Evolutionary conservation across 2,329 filamentous ascomycete genomes (phyloP), one percentile per base, ranked within the genome.

Genomic region (Alternaria panax): DNA sequence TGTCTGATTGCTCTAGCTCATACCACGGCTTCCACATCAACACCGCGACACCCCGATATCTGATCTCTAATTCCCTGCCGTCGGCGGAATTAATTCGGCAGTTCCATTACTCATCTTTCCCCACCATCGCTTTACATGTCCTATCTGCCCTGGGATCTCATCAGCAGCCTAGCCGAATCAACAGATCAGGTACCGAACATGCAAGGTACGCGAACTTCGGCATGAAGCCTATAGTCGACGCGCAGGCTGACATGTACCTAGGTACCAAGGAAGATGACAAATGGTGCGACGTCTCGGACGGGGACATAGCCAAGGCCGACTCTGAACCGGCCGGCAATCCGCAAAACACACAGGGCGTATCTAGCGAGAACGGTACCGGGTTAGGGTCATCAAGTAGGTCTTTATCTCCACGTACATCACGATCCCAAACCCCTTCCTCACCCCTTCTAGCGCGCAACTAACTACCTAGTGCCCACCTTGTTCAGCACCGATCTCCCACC

Each of bases 401-500:
- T 20, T 0, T 24, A 32, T 24, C 20, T 24, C 11, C 16, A 22
- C 5, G 11, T 9, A 24, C 11, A 18, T 22, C 1, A n/a, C 1
- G n/a, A 22, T 6, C 11, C 2, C 25, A 8, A 9, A 7, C n/a
- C 5, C 32, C 8, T 11, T 7, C 43, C 14, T 40, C 22, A 28
- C 14, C 25, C 8, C 5, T 45, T 16, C 20, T 47, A 16, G 28
- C 18, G 14, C 20, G 14, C 46, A 24, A n/a, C 54, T 63, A 25
- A 66, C 30, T 3, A 2, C 12, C 2, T 48, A 73, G 71, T 73
- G 65, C 72, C 72, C 12, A 30, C 66, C 18, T 64, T 74, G 5
- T 68, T 74, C 51, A 54, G 57, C 43, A 59, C 43, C n/a, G 51
- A 63, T 2, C 69, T 73, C 18, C 71, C 72, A 2, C 71, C 70